A percentile compares a stretch with the other conserved stretches of the same genome.
phyloP scores from a whole-genome alignment of 2,329 filamentous ascomycete species.

The Zymoseptoria pseudotritici region DNA sequence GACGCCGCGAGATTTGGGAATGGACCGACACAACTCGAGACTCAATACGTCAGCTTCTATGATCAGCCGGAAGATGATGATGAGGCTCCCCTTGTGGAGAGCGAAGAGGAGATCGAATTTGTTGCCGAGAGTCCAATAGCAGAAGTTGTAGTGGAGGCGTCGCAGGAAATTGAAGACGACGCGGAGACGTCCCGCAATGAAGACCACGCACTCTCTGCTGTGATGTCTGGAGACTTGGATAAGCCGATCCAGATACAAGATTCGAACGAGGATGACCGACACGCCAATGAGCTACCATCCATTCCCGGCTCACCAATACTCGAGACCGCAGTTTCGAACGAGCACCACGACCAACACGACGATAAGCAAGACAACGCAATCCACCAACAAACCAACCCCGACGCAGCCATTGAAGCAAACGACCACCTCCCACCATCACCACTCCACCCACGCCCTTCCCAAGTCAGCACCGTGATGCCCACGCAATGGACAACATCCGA shows the following conservation, averaged over 20 bases:
- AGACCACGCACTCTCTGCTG: neutral
- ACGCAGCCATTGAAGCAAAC: neutral
- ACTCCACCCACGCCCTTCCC: conserved; percentile 1
- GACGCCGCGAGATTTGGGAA: conserved; percentile 14
- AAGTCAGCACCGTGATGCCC: conserved; percentile 8
- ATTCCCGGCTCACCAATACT: neutral
- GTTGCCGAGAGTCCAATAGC: neutral
- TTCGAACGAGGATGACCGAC: neutral
- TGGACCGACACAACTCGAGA: conserved; percentile 8
- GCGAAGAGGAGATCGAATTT: neutral
- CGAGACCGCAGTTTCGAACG: no score
- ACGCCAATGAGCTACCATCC: neutral
- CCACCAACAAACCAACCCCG: neutral
- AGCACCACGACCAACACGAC: no score
- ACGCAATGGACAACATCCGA: conserved; percentile 1
- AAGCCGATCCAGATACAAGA: neutral
- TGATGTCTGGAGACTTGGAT: neutral
- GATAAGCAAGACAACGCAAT: no score
- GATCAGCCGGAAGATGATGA: neutral
- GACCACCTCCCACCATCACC: neutral
- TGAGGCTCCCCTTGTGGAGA: neutral
- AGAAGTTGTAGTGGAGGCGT: neutral
- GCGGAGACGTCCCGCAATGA: neutral
- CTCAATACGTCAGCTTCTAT: neutral
- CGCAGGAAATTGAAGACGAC: neutral